Base-by-base conservation (phyloP, 1,139 yeast genomes). In the Magnusiomyces suaveolens region DNA sequence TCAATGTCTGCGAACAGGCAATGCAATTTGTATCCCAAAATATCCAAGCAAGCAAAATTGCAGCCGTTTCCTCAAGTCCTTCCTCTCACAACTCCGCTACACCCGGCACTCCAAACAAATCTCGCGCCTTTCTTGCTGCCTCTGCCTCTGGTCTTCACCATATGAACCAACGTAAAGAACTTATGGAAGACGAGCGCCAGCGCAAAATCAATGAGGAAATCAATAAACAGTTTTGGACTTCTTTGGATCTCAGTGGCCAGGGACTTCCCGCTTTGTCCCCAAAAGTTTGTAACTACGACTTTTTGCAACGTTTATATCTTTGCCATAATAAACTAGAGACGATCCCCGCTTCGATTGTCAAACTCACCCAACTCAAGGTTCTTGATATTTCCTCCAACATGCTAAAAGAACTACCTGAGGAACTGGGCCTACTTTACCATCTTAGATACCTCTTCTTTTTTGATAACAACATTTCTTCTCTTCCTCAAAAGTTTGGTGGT, bases 211-310 rank as follows among this genome's bases (percentile, higher is more conserved):
- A 86, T 67, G 79, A 80, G 58, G 84, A 80, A 62, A 80, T 86
- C 50, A 81, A 83, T 57, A 79, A 79, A 63, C 97, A 90, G 71
- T 78, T 86, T 64, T 94, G 99, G 99, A 86, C 95, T 54, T 94
- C 92, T 26, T 75, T 94, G 61, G 99, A 94, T 72, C 75, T 92
- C 60, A 82, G 95, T 62, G 96, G 97, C 55, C 95, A 92, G 70
- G 89, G 95, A 25, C 74, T 92, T 54, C 75, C 81, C 60, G 78
- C 80, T 59, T 64, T 90, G 48, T 81, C 89, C 18, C 81, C 85
- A 26, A 84, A 83, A 63, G 72, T 94, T 56, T 88, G 89, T 74
- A 82, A 82, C 52, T 94, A 89, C 69, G 80, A 80, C 58, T 94
- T 94, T 65, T 77, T 94, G 65, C 95, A 94, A 65, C 84, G 92